Conservation (phyloP, 2,329 filamentous ascomycete species). For the Magnaporthiopsis poae region DNA sequence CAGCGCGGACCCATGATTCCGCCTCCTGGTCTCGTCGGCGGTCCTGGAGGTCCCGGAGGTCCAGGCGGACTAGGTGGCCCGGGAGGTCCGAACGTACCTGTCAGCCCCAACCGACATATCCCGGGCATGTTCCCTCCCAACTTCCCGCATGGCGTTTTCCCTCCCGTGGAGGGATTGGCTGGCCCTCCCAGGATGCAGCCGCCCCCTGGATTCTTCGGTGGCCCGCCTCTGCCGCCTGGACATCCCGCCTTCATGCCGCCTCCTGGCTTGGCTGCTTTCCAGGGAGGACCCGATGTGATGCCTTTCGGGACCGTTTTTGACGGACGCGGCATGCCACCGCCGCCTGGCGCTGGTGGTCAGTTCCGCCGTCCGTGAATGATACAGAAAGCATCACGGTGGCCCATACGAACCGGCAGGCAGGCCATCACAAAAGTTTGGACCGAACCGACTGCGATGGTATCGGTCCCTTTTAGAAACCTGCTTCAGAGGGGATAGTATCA, state of each 20-base stretch:
- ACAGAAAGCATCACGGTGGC: too few species aligned
- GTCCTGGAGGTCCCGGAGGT: constrained; percentile 40
- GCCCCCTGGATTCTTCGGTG: constrained; percentile 48
- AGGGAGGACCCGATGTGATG: constrained; percentile 41
- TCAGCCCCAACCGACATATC: constrained; percentile 37
- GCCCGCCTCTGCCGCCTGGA: constrained; percentile 23
- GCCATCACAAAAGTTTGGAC: neutral
- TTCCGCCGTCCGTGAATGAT: constrained; percentile 10
- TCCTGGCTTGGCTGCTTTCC: constrained; percentile 46
- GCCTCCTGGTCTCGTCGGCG: constrained; percentile 40
- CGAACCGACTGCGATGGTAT: neutral
- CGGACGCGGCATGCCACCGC: constrained; percentile 24
- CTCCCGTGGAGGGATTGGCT: constrained; percentile 38
- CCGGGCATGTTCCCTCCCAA: constrained; percentile 42
- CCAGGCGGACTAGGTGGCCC: constrained; percentile 26
- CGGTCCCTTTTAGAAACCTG: neutral
- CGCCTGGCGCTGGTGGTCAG: constrained; percentile 11
- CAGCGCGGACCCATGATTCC: constrained; percentile 42
- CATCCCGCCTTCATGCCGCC: constrained; percentile 42
- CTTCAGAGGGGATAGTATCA: neutral
- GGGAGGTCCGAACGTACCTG: constrained; percentile 49
- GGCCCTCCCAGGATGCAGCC: constrained; percentile 45
- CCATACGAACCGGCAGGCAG: neutral
- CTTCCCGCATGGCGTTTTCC: constrained; percentile 42
- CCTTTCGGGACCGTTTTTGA: constrained; percentile 40